Percentiles rank a stretch among this genome's conserved stretches.
Conservation (phyloP, 768 basidiomycete genomes). For the Gautieria morchelliformis region DNA sequence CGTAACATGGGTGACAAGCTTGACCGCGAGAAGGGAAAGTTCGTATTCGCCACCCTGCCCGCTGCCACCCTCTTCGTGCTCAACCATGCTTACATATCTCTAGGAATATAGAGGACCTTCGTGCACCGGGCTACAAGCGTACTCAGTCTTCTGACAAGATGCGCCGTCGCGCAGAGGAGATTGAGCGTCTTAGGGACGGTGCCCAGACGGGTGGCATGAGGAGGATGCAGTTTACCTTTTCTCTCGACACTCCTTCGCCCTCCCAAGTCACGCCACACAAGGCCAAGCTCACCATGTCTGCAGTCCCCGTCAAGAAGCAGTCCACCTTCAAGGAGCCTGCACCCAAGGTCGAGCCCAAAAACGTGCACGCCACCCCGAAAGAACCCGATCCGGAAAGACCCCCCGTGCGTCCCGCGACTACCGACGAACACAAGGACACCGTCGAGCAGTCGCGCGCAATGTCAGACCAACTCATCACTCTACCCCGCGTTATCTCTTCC, state of each 20-base stretch:
- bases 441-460: slow-evolving; percentile 8
- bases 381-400: slow-evolving; percentile 11
- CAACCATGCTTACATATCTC: neutral
- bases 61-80: neutral
- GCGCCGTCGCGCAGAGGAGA: slow-evolving; percentile 70
- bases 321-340: slow-evolving; percentile 46
- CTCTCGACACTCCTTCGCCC: slow-evolving; percentile 54
- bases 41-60: slow-evolving; percentile 21
- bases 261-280: slow-evolving; percentile 24
- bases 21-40: slow-evolving; percentile 90
- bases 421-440: slow-evolving; percentile 9
- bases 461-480: slow-evolving; percentile 11
- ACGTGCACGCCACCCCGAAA: neutral
- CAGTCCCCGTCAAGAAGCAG: slow-evolving; percentile 45
- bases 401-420: neutral
- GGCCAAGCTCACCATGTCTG: slow-evolving; percentile 4
- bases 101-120: slow-evolving; percentile 78
- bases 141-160: slow-evolving; percentile 75
- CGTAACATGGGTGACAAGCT: slow-evolving; percentile 86
- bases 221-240: slow-evolving; percentile 87
- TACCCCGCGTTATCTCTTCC: neutral
- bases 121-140: slow-evolving; percentile 73
- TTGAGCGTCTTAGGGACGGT: slow-evolving; percentile 67
- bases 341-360: slow-evolving; percentile 9
- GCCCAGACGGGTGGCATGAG: slow-evolving; percentile 64